Base-by-base conservation (phyloP, 2,329 filamentous ascomycete species). In the Dryadomyces sulphureus region DNA sequence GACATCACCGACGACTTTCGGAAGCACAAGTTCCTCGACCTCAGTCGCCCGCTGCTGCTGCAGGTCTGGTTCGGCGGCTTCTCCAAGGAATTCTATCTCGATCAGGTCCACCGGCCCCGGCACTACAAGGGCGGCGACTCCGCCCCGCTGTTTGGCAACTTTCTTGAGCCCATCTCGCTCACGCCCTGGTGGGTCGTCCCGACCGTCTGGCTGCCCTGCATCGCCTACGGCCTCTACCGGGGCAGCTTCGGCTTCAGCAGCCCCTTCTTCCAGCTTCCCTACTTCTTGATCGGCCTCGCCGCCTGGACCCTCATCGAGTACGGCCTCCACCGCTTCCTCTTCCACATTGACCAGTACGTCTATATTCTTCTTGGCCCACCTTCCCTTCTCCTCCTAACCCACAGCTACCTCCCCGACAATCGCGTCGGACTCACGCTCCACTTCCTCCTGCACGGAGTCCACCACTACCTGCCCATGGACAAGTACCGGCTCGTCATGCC, bases 391-490 rank as follows among this genome's bases (percentile, higher is more conserved):
- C 8, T 36, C 9, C 48, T 49, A 41, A 51, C 34, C 8, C n/a
- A 12, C 52, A 93, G 86, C 41, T 86, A 79, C 59, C 81, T 98
- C 11, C 92, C 92, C 0, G 86, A 98, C 61, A 94, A 96, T 62
- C 76, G 87, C 46, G 81, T 85, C n/a, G 82, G 76, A 52, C 70
- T 98, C 49, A 94, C 87, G 0, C 55, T 82, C 19, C 92, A 98
- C 62, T 98, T 98, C 66, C 67, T 95, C 36, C 83, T 98, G 22
- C 92, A 98, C 57, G 92, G 92, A 52, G 86, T 98, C 52, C 92
- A 98, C 60, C 92, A 98, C 65, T 98, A 96, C 64, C 75, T 98
- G 5, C 92, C 92, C n/a, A 96, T 98, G 92, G 92, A 98, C 67
- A 90, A 82, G 59, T 90, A 94, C 57, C 81, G 92, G 50, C 80